Base-by-base conservation (phyloP, 2,329 filamentous ascomycete genomes). In the Phialocephala sp. region DNA sequence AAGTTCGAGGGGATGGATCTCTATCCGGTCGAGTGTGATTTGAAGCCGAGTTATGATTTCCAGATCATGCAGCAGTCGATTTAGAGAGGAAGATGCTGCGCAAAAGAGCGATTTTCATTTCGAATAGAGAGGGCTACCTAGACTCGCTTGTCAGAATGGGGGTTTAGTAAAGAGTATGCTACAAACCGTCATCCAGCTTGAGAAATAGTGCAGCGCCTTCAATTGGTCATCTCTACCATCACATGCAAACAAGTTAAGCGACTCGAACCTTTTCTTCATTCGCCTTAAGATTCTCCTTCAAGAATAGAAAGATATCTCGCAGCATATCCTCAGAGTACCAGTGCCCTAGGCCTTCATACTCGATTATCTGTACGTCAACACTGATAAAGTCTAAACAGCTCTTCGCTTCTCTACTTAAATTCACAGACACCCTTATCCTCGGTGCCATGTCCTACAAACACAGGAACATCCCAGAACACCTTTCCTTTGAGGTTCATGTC, bases 361-460 rank as follows among this genome's bases (percentile, higher is more conserved):
- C 73, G 9, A 75, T 74, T 71, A 80, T 80, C 8, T 76, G 61
- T 0, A 79, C 76, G 0, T 74, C 59, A 27, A 79, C 66, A 0
- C 78, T 79, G 59, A 83, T 65, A 1, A 68, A 68, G 1, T 70
- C 59, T 22, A 85, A 68, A 41, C 77, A 74, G 0, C 70, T 70
- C 1, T 72, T 72, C 0, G 80, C 75, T 14, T 76, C 71, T n/a
- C 71, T 64, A 0, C 80, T 80, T 36, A 81, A 72, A 2, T 66
- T 45, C 20, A 79, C 47, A 3, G 75, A 72, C 0, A 86, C 81
- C 6, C 2, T 76, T 72, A 65, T 86, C 85, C 18, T 79, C 74
- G 0, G 59, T 72, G 0, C 83, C 83, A 72, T 86, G 83, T 0
- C 81, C 80, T 2, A 86, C 66, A 32, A 85, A 81, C 0, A 83